Evolutionary conservation across 2,329 filamentous ascomycete species (phyloP).

Genomic region (Acephala macrosclerotiorum): DNA sequence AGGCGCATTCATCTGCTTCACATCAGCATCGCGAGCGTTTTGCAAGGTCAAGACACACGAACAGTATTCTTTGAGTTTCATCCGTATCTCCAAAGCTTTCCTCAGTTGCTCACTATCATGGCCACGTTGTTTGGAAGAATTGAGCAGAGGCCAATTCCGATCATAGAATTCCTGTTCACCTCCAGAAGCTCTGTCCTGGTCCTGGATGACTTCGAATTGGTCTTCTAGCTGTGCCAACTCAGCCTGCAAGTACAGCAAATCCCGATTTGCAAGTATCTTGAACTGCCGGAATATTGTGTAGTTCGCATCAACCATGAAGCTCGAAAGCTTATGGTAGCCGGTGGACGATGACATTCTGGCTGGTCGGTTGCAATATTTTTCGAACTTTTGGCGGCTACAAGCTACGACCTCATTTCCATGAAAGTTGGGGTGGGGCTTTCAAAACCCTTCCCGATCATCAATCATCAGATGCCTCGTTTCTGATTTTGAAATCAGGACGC

Average conservation of each 20-base stretch:
- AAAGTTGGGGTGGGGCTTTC: neutral
- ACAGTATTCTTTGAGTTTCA: slow-evolving; percentile 30
- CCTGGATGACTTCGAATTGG: neutral
- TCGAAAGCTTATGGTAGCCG: slow-evolving; percentile 19
- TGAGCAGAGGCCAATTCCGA: slow-evolving; percentile 23
- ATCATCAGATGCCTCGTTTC: slow-evolving; percentile 4
- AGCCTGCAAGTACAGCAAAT: slow-evolving; percentile 27
- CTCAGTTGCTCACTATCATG: slow-evolving; percentile 19
- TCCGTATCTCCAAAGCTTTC: slow-evolving; percentile 24
- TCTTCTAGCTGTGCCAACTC: slow-evolving; percentile 21
- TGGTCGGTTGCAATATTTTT: neutral
- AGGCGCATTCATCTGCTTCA: slow-evolving; percentile 12
- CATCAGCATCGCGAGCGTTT: slow-evolving; percentile 3
- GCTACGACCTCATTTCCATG: neutral
- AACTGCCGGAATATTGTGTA: slow-evolving; percentile 28
- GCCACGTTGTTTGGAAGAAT: slow-evolving; percentile 9
- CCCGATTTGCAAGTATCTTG: slow-evolving; percentile 12
- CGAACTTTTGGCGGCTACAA: neutral
- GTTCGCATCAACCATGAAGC: slow-evolving; percentile 21
- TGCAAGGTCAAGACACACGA: neutral
- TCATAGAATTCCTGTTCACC: slow-evolving; percentile 23
- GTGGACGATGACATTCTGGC: neutral
- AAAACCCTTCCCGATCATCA: neutral
- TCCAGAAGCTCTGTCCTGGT: slow-evolving; percentile 6
- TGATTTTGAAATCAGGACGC: neutral